phyloP scores from a whole-genome alignment of 306 rosid genomes.

The Mimosa bimucronata region DNA sequence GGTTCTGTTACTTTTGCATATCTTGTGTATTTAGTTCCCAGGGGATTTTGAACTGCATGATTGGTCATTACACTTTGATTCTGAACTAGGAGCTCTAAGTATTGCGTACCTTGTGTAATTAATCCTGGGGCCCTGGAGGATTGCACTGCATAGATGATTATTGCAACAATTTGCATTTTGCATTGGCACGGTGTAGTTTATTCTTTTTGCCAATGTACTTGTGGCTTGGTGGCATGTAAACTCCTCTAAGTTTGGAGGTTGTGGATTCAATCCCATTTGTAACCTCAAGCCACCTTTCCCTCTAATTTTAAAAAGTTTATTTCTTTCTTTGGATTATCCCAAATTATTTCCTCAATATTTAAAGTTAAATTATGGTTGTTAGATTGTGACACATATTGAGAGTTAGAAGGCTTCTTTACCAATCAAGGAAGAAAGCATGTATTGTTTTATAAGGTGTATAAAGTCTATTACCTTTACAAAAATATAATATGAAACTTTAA shows the following conservation, averaged over 20 bases:
- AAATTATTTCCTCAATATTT: neutral
- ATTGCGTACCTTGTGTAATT: too few relatives aligned
- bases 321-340: neutral
- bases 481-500: neutral
- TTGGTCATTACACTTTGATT: neutral
- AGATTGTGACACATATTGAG: neutral
- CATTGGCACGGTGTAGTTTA: neutral
- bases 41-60: too few relatives aligned
- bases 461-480: neutral
- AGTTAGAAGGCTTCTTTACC: neutral
- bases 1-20: neutral
- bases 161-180: neutral
- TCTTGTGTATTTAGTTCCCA: neutral
- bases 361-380: neutral
- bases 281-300: too few relatives aligned
- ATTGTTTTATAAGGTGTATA: neutral
- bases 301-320: neutral
- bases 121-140: neutral
- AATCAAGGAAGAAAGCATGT: too few relatives aligned
- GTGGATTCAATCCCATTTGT: too few relatives aligned
- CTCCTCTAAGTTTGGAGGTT: too few relatives aligned
- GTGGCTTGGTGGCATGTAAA: too few relatives aligned
- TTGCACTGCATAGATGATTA: neutral
- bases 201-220: too few relatives aligned
- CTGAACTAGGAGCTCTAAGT: neutral